Base-by-base conservation (phyloP, 805 yeast species). In the Myxozyma geophila region DNA sequence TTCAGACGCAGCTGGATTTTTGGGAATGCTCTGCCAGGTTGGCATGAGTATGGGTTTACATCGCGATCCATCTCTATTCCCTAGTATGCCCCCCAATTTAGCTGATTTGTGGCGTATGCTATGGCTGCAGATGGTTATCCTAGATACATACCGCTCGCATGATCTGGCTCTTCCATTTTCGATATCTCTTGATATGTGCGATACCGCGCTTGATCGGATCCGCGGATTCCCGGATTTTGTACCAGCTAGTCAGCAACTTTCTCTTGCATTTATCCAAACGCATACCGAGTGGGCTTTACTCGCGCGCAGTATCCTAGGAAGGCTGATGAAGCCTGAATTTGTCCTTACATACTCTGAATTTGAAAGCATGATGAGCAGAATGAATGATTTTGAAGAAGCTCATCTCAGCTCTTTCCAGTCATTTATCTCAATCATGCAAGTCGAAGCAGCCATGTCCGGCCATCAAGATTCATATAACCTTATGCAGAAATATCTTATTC, bases 21-120 rank as follows among this genome's bases (percentile, higher is more conserved):
- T 59, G 15, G 72, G 72, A 8, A 64, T 63, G 53, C 57, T 69
- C 33, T 66, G 70, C 49, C 71, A 70, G 23, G 62, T 70, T n/a
- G 70, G 71, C 37, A 53, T 58, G 43, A 59, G 69, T 39, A 70
- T 71, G 48, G 76, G 75, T 0, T 66, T 73, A 4, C 74, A 73
- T 56, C 65, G 74, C 2, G 75, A 73, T 54, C 75, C 75, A 4
- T 58, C 60, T 19, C 33, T 56, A 37, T 62, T 63, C 21, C 44
- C 58, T 8, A 59, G 63, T n/a, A 54, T 70, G 23, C 71, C 72
- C 7, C 57, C 58, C 17, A 48, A 51, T 19, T 39, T 65, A 51
- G 63, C 58, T 9, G 60, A 60, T 21, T 44, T 67, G 28, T 67
- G 74, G 73, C 65, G 73, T 4, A 49, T 46, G 49, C 57, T 73